These are phyloP conservation scores for Emydomyces testavorans DNA, from an alignment of 2,329 filamentous ascomycete genomes.

Conservation along the genomic window DNA sequence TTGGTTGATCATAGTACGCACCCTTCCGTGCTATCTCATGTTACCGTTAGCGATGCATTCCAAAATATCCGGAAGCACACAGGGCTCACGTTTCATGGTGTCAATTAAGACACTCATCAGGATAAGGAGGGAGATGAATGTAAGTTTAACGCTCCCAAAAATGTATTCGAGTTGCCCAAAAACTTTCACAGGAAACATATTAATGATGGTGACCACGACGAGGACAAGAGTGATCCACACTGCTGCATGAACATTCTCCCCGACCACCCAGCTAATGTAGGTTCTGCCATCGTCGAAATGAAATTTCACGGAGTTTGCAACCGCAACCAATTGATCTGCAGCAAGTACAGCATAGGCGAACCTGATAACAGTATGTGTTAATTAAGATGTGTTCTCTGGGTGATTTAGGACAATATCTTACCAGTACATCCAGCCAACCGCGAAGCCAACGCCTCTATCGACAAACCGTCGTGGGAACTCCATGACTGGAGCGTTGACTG, in stretches of 20 bases:
- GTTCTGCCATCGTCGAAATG: conserved; percentile 26
- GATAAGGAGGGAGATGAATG: conserved; percentile 33
- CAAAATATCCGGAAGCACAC: neutral
- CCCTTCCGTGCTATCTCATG: conserved; percentile 23
- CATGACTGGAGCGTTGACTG: conserved; percentile 33
- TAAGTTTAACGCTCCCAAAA: conserved; percentile 28
- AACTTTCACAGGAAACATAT: conserved; percentile 29
- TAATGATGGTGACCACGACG: conserved; percentile 25
- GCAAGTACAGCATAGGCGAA: conserved; percentile 26
- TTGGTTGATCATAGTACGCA: conserved; percentile 29
- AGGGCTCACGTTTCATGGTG: conserved; percentile 25
- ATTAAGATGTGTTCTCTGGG: neutral
- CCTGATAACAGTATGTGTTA: conserved; percentile 16
- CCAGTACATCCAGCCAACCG: conserved; percentile 39
- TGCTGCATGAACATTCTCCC: conserved; percentile 25
- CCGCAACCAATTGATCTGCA: conserved; percentile 31
- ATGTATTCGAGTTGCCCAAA: conserved; percentile 31
- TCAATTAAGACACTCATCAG: conserved; percentile 35
- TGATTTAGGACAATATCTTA: conserved; percentile 26
- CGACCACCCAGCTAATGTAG: conserved; percentile 23
- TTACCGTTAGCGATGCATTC: neutral
- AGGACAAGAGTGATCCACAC: conserved; percentile 31
- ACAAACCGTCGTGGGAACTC: conserved; percentile 33
- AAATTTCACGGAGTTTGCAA: conserved; percentile 35
- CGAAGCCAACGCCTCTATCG: conserved; percentile 36